A percentile compares a stretch with the other conserved stretches of the same genome.
Evolutionary conservation across 192 early-diverging fungal genomes (phyloP).

Genomic region (Coemansia guatemalensis): DNA sequence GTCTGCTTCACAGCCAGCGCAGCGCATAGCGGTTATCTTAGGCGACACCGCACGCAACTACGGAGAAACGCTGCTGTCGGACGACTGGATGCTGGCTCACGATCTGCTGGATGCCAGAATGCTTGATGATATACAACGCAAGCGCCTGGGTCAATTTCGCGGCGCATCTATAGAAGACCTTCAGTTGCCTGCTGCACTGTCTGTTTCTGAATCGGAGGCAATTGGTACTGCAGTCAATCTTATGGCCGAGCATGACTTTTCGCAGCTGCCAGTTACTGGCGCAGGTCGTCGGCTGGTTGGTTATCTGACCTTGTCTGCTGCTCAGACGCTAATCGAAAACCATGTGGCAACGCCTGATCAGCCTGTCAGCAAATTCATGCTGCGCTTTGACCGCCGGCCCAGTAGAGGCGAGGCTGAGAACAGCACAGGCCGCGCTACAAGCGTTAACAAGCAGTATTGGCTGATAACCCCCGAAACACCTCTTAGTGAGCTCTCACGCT

Average conservation of each 20-base stretch:
- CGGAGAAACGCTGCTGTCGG: conserved; percentile 64
- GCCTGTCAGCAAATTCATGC: conserved; percentile 64
- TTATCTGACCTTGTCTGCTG: conserved; percentile 66
- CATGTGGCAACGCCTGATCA: conserved; percentile 53
- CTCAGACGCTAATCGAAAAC: conserved; percentile 60
- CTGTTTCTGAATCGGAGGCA: conserved; percentile 59
- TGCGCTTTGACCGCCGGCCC: conserved; percentile 50
- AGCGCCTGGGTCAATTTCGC: conserved; percentile 66
- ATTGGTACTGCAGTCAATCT: conserved; percentile 66
- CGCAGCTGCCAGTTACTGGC: conserved; percentile 80
- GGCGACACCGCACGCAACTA: conserved; percentile 74
- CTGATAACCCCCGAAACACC: conserved; percentile 79
- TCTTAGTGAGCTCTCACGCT: conserved; percentile 71
- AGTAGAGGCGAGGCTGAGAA: neutral
- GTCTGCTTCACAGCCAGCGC: conserved; percentile 22
- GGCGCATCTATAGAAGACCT: conserved; percentile 83
- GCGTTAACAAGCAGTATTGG: conserved; percentile 57
- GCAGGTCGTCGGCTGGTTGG: conserved; percentile 69
- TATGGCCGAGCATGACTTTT: conserved; percentile 82
- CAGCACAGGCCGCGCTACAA: neutral
- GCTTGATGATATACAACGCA: conserved; percentile 58
- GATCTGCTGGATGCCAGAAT: conserved; percentile 67
- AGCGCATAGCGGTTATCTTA: conserved; percentile 57
- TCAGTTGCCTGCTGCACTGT: conserved; percentile 77
- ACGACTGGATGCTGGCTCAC: conserved; percentile 79